A percentile compares a stretch with the other conserved stretches of the same genome.
phyloP scores from a whole-genome alignment of 75 land plant species.

The Selaginella tamariscina region DNA sequence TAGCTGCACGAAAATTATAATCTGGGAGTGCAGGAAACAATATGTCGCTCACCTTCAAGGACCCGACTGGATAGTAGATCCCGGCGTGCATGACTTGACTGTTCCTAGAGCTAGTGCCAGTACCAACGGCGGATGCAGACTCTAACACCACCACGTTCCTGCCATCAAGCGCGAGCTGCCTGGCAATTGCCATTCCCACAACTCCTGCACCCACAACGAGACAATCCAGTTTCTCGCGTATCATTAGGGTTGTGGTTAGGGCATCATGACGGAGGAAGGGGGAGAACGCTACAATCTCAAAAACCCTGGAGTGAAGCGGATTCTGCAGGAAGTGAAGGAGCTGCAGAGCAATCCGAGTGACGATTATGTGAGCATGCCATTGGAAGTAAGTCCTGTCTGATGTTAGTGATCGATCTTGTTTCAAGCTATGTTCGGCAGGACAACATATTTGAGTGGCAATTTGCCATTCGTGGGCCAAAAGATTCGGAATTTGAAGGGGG shows the following conservation, averaged over 20 bases:
- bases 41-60: constrained; percentile 51
- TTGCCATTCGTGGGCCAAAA: constrained; percentile 78
- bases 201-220: constrained; percentile 94
- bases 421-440: constrained; percentile 37
- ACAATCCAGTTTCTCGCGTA: constrained; percentile 51
- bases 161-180: constrained; percentile 47
- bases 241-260: neutral
- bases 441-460: constrained; percentile 97
- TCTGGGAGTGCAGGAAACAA: neutral
- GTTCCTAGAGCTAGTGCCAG: constrained; percentile 87
- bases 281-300: constrained; percentile 68
- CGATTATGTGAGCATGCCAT: constrained; percentile 87
- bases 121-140: constrained; percentile 67
- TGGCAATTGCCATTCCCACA: constrained; percentile 86
- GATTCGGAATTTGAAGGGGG: constrained; percentile 95
- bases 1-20: constrained; percentile 17
- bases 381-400: constrained; percentile 72
- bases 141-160: constrained; percentile 82
- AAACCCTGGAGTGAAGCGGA: constrained; percentile 93
- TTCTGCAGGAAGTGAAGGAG: constrained; percentile 93
- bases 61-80: constrained; percentile 63
- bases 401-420: constrained; percentile 2
- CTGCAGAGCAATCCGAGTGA: constrained; percentile 90
- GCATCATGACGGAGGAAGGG: constrained; percentile 48
- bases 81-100: constrained; percentile 99